Percentiles rank a stretch among this genome's conserved stretches.
These are phyloP conservation scores for Ordospora colligata DNA, from an alignment of 371 early-diverging fungal genomes.

Conservation along the genomic window DNA sequence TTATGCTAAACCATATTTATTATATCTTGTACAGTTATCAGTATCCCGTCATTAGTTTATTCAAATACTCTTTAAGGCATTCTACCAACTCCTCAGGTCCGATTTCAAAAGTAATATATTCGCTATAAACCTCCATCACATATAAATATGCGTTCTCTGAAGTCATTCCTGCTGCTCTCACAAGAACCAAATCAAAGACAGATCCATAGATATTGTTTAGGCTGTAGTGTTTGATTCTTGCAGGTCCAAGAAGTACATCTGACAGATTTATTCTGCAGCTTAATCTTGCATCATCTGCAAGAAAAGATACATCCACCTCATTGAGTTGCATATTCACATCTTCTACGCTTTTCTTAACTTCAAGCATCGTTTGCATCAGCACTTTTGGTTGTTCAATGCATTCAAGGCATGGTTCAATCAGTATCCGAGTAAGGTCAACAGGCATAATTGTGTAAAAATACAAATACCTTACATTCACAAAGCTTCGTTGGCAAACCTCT, in stretches of 20 bases:
- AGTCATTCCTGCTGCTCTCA: neutral
- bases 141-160: neutral
- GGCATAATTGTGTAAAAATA: slow-evolving; percentile 5
- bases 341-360: neutral
- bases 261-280: neutral
- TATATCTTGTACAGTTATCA: neutral
- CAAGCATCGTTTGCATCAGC: neutral
- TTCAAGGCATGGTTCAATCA: neutral
- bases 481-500: neutral
- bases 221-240: neutral
- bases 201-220: neutral
- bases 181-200: slow-evolving; percentile 8
- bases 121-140: slow-evolving; percentile 1
- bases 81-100: neutral
- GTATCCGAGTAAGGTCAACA: neutral
- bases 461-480: neutral
- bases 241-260: neutral
- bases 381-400: neutral
- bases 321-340: slow-evolving; percentile 5
- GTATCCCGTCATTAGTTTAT: neutral
- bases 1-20: neutral
- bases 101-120: neutral
- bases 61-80: neutral
- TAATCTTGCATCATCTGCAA: neutral
- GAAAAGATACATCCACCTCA: neutral